Percentiles rank a stretch among this genome's conserved stretches.
phyloP scores from a whole-genome alignment of 495 filamentous ascomycete genomes.

The Peziza echinospora region DNA sequence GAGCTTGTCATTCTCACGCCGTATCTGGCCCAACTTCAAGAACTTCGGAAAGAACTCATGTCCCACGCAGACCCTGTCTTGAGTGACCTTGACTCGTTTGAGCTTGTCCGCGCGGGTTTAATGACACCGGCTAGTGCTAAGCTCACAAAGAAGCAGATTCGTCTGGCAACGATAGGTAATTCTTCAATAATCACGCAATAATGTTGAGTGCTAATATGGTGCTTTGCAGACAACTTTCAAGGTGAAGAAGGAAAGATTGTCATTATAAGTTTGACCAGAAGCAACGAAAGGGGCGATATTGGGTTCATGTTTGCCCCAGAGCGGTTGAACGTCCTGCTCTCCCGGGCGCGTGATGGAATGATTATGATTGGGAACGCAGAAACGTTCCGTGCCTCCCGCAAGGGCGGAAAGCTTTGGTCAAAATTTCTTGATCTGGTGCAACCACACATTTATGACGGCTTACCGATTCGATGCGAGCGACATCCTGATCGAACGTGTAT shows the following conservation, averaged over 20 bases:
- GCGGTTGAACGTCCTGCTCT: conserved; percentile 50
- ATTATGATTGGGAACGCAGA: conserved; percentile 52
- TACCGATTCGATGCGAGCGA: conserved; percentile 45
- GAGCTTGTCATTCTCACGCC: conserved; percentile 52
- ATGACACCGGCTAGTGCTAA: conserved; percentile 32
- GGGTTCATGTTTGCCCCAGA: conserved; percentile 54
- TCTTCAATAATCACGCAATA: background rate
- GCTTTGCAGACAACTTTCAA: conserved; percentile 49
- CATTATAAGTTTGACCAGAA: conserved; percentile 42
- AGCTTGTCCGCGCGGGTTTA: conserved; percentile 43
- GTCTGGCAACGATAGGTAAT: conserved; percentile 45
- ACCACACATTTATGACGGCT: conserved; percentile 42
- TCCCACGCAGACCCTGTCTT: background rate
- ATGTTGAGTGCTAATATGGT: background rate
- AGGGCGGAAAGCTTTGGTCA: conserved; percentile 36
- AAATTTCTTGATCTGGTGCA: conserved; percentile 39
- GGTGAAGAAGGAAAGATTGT: conserved; percentile 65
- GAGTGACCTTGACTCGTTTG: conserved; percentile 15
- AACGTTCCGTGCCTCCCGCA: conserved; percentile 42
- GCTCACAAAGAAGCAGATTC: conserved; percentile 29
- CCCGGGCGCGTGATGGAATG: conserved; percentile 41
- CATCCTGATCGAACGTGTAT: conserved; percentile 33
- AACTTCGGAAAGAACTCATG: conserved; percentile 32
- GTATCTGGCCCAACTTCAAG: conserved; percentile 46
- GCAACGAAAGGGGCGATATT: conserved; percentile 41